These are phyloP conservation scores for Galerina marginata DNA, from an alignment of 768 basidiomycete species.

Conservation along the genomic window DNA sequence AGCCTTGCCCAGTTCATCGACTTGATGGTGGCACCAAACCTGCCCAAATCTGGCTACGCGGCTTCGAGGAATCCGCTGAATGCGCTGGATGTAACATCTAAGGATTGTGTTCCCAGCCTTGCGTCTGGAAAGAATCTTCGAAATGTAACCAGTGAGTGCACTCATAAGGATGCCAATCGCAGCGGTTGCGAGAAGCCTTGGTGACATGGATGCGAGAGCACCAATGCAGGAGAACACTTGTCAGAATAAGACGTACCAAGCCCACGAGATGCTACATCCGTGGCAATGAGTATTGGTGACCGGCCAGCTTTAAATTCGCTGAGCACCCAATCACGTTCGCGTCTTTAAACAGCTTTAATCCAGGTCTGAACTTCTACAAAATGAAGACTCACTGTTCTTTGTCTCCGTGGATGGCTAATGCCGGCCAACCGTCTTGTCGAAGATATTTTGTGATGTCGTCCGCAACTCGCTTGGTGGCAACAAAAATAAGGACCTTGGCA, in stretches of 20 bases:
- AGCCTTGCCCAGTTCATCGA: constrained; percentile 33
- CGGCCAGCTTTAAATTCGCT: constrained; percentile 98
- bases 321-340: constrained; percentile 99
- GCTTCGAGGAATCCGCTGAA: constrained; percentile 33
- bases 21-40: constrained; percentile 42
- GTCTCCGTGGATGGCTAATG: constrained; percentile 98
- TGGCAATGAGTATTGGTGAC: constrained; percentile 97
- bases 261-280: constrained; percentile 99
- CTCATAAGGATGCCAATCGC: constrained; percentile 25
- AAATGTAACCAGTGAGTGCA: constrained; percentile 27
- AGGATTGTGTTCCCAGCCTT: constrained; percentile 25
- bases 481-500: constrained; percentile 98
- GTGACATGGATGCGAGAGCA: constrained; percentile 34
- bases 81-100: constrained; percentile 25
- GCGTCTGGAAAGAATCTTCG: constrained; percentile 23
- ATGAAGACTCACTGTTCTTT: constrained; percentile 85
- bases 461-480: constrained; percentile 95
- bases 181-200: constrained; percentile 22
- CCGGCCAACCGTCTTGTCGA: constrained; percentile 99
- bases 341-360: constrained; percentile 45
- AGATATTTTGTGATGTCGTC: constrained; percentile 99
- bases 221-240: constrained; percentile 29
- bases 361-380: constrained; percentile 1
- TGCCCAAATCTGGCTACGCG: constrained; percentile 46
- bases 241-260: constrained; percentile 82